Percentiles rank a stretch among this genome's conserved stretches.
These are phyloP conservation scores for Endothia cerciana DNA, from an alignment of 2,329 filamentous ascomycete genomes.

Conservation along the genomic window DNA sequence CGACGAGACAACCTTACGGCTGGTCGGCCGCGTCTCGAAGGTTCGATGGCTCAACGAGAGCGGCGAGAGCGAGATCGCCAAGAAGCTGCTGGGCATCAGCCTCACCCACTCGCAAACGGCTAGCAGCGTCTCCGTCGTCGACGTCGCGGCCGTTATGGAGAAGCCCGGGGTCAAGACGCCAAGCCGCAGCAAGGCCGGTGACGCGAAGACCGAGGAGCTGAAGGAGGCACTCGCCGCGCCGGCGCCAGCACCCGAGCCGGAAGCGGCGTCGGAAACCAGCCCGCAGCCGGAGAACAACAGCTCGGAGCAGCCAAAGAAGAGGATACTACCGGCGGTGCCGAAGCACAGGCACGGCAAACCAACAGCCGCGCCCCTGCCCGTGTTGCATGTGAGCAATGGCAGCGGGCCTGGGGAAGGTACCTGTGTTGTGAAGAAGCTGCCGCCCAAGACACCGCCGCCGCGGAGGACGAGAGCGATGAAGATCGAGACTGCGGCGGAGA, in stretches of 20 bases:
- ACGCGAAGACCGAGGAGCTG: conserved; percentile 34
- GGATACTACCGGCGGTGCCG: conserved; percentile 57
- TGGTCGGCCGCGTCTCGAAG: conserved; percentile 74
- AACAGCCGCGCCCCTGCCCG: conserved; percentile 31
- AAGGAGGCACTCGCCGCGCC: conserved; percentile 27
- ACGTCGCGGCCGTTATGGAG: conserved; percentile 79
- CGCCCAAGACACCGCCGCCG: conserved; percentile 29
- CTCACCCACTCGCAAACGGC: conserved; percentile 66
- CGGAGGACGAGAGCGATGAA: conserved; percentile 26
- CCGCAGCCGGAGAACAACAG: conserved; percentile 13
- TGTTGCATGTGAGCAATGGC: conserved; percentile 17
- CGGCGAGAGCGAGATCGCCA: conserved; percentile 53
- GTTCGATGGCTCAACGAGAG: conserved; percentile 67
- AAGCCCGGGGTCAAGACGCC: conserved; percentile 83
- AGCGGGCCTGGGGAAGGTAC: neutral
- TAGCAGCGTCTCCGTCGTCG: conserved; percentile 75
- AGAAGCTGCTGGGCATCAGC: conserved; percentile 71
- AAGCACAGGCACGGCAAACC: conserved; percentile 59
- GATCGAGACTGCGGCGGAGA: conserved; percentile 20
- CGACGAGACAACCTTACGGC: conserved; percentile 77
- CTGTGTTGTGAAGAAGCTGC: conserved; percentile 22
- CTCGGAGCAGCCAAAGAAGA: conserved; percentile 48
- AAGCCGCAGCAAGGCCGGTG: conserved; percentile 57
- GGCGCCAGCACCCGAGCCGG: conserved; percentile 31
- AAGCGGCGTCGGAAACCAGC: neutral